phyloP scores from a whole-genome alignment of 2,329 filamentous ascomycete species.

The Chalaropsis thielavioides region DNA sequence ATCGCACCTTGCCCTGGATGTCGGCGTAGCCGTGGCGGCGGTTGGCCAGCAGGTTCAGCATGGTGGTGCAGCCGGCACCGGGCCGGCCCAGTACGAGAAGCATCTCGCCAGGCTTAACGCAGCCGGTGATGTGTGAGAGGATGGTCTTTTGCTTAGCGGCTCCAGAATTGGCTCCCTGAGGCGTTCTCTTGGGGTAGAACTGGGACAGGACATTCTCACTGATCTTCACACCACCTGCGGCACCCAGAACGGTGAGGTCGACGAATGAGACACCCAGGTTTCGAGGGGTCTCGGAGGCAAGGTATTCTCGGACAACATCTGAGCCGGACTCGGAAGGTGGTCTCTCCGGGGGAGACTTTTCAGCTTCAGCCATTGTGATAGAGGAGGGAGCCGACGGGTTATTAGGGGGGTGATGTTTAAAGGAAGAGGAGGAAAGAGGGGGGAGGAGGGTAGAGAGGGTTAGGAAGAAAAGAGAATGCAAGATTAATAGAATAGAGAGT shows the following conservation, averaged over 20 bases:
- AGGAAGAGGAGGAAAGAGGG: not conserved
- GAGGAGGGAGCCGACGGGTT: not conserved
- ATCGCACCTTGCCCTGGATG: slow-evolving; percentile 44
- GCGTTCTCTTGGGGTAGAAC: slow-evolving; percentile 41
- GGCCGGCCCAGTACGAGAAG: slow-evolving; percentile 53
- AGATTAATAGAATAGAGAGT: too few relatives aligned
- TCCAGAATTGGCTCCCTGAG: slow-evolving; percentile 30
- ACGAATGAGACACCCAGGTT: slow-evolving; percentile 8
- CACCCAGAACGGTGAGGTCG: slow-evolving; percentile 7
- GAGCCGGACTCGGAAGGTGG: not conserved
- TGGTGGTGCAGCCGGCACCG: slow-evolving; percentile 54
- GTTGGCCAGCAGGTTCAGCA: slow-evolving; percentile 56
- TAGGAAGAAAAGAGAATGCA: not conserved
- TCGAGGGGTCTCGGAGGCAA: not conserved
- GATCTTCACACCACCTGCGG: slow-evolving; percentile 23
- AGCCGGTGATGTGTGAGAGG: slow-evolving; percentile 50
- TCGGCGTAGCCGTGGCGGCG: slow-evolving; percentile 43
- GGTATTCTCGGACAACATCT: not conserved
- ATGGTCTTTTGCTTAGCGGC: slow-evolving; percentile 32
- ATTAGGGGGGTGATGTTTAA: not conserved
- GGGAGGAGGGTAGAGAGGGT: not conserved
- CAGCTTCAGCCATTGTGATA: not conserved
- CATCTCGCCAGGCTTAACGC: slow-evolving; percentile 60
- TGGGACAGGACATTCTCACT: slow-evolving; percentile 51
- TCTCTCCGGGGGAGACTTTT: not conserved